Evolutionary conservation across 2,329 filamentous ascomycete species (phyloP), one percentile per base, ranked within the genome.

Genomic region (Emericellopsis atlantica): DNA sequence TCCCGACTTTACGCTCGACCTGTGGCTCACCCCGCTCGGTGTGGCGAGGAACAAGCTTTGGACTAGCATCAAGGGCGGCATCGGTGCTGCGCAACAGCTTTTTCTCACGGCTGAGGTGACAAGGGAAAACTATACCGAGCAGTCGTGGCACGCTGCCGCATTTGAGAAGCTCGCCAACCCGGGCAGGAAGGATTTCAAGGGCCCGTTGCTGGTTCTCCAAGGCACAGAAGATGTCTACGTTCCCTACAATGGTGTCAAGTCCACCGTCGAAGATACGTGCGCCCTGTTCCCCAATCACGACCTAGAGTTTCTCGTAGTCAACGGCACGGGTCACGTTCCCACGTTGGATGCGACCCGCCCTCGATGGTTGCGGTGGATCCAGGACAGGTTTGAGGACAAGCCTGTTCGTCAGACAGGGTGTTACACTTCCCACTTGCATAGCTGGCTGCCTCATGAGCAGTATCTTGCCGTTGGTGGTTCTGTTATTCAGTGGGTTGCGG

Each of bases 151-250:
- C 37, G 41, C 29, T 16, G 36, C 29, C 9, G 21, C 21, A 10
- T 39, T 24, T 23, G 14, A 16, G 8, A 39, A 35, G 36, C 41
- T 43, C 10, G 26, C 41, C n/a, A 46, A 49, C 23, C 54, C 50
- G 8, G 59, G 60, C 2, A 45, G 52, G 1, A 52, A 48, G 23
- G 44, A 49, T 2, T 55, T 62, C 34, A 46, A 47, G 12, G 60
- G 58, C 0, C 61, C 59, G 1, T 37, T 65, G 39, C 47, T 64
- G 1, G 56, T 65, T 2, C 12, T 62, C 0, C 58, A 61, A 40
- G 61, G 59, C 8, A 50, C 50, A 1, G 42, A 40, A 5, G 55
- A 59, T 22, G 5, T 35, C 2, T 49, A 48, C n/a, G 39, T 54
- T 5, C 32, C 40, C 1, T 45, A 41, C 32, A 26, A 43, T 5